phyloP scores from a whole-genome alignment of 148 eudicot genomes.

The Spergularia marina region DNA sequence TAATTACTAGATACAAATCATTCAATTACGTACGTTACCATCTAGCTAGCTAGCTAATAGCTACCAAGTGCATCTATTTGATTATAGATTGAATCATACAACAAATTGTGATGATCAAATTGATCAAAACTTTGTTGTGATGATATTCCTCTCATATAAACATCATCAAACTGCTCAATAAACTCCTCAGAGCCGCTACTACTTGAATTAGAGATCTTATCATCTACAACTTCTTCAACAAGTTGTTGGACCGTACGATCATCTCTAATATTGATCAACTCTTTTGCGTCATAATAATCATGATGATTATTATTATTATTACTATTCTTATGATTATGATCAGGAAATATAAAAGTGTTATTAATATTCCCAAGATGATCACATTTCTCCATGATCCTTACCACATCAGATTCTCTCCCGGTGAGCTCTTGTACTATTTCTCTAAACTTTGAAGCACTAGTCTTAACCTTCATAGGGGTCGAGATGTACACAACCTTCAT shows the following conservation, averaged over 20 bases:
- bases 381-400: slow-evolving; percentile 33
- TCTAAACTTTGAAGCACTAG: slow-evolving; percentile 43
- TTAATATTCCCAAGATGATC: slow-evolving; percentile 1
- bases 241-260: slow-evolving; percentile 6
- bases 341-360: slow-evolving; percentile 9
- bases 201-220: slow-evolving; percentile 25
- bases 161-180: slow-evolving; percentile 23
- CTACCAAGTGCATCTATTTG: slow-evolving; percentile 32
- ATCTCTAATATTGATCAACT: neutral
- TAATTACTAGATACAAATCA: neutral
- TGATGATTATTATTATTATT: neutral
- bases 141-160: neutral
- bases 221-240: neutral
- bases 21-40: neutral
- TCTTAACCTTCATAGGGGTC: slow-evolving; percentile 52
- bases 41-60: slow-evolving; percentile 3
- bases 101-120: slow-evolving; percentile 22
- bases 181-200: slow-evolving; percentile 28
- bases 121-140: slow-evolving; percentile 24
- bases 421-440: slow-evolving; percentile 54
- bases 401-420: slow-evolving; percentile 48
- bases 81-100: slow-evolving; percentile 24
- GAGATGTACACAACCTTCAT: slow-evolving; percentile 57
- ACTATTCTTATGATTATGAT: neutral
- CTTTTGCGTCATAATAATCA: neutral